Evolutionary conservation across 225 moss, liverwort and hornwort genomes (phyloP).

Genomic region (Asterella californica): DNA sequence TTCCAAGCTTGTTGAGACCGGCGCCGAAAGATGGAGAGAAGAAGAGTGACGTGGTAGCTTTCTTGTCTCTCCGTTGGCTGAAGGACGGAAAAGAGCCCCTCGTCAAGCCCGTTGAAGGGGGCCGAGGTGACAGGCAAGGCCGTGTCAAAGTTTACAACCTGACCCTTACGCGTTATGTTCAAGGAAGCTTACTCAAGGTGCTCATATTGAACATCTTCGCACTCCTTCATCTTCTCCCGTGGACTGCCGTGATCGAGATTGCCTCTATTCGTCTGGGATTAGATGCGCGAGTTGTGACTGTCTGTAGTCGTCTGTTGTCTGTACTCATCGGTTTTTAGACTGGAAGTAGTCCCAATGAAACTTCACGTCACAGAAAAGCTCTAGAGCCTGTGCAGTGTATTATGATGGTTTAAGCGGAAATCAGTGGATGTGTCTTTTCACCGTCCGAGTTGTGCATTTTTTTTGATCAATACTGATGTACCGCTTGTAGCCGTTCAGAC

Average conservation of each 20-base stretch:
- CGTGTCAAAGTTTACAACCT: conserved; percentile 44
- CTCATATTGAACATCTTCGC: background rate
- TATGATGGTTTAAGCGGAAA: background rate
- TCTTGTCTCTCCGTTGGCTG: conserved; percentile 56
- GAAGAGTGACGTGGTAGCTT: conserved; percentile 40
- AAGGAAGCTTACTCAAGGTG: conserved; percentile 62
- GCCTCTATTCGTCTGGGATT: too few relatives aligned
- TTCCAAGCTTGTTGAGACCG: conserved; percentile 56
- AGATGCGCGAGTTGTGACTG: too few relatives aligned
- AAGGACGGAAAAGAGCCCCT: conserved; percentile 22
- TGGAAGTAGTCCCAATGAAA: too few relatives aligned
- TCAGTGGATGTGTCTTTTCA: background rate
- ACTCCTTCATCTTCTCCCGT: background rate
- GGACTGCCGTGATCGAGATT: too few relatives aligned
- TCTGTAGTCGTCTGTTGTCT: too few relatives aligned
- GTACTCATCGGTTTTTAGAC: too few relatives aligned
- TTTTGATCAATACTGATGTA: background rate
- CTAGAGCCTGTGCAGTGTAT: background rate
- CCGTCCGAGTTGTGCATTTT: background rate
- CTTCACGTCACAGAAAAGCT: background rate
- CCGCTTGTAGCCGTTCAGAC: conserved; percentile 33
- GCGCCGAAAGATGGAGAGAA: conserved; percentile 27
- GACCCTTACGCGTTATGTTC: conserved; percentile 41
- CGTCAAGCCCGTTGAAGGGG: background rate
- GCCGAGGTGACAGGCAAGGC: background rate